These are phyloP conservation scores for Clitoria ternatea DNA, from an alignment of 306 rosid genomes.

Conservation along the genomic window DNA sequence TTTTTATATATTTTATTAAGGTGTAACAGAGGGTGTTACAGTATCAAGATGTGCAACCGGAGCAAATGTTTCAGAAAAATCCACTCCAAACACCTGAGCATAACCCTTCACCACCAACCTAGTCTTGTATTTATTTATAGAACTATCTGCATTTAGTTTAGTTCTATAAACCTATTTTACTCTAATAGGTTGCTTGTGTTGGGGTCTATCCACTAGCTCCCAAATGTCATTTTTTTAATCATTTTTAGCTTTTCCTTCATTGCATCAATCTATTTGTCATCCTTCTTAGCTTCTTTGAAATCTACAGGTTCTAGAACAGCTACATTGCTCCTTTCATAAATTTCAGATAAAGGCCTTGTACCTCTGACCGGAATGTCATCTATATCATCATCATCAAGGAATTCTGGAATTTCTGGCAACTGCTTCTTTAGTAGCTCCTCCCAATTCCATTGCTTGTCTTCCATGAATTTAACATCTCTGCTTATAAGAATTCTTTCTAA, in stretches of 20 bases:
- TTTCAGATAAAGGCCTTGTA: background rate
- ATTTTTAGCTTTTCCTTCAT: background rate
- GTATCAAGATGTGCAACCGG: no score
- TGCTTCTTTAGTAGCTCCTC: background rate
- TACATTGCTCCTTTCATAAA: background rate
- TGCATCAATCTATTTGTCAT: background rate
- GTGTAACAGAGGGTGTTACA: no score
- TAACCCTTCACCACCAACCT: no score
- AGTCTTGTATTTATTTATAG: background rate
- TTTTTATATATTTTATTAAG: no score
- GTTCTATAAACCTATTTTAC: background rate
- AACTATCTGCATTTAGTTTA: background rate
- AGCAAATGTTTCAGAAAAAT: background rate
- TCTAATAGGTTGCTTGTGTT: background rate
- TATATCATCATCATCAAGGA: background rate
- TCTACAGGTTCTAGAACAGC: background rate
- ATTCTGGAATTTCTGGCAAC: background rate
- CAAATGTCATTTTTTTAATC: background rate
- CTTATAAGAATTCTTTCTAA: background rate
- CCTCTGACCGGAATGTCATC: background rate
- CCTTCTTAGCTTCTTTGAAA: background rate
- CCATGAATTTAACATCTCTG: background rate
- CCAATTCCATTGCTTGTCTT: background rate
- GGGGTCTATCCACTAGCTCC: background rate
- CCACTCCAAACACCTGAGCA: background rate